Percentiles rank a stretch among this genome's conserved stretches.
Conservation (phyloP, 768 basidiomycete species). For the Clavaria fumosa region DNA sequence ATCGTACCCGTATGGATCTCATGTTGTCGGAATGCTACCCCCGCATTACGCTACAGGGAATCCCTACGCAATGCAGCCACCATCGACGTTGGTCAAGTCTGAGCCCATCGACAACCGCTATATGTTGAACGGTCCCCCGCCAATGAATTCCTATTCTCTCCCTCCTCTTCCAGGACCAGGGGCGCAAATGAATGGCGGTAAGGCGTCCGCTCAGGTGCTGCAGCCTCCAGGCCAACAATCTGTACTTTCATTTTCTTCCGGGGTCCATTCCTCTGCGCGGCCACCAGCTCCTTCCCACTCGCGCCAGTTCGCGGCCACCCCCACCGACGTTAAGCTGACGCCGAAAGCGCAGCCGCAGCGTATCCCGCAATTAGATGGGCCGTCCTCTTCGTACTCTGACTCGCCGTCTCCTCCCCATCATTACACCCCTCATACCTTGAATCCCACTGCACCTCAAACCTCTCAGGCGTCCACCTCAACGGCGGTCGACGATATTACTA, state of each 20-base stretch:
- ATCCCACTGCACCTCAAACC: conserved; percentile 65
- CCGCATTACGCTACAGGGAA: conserved; percentile 38
- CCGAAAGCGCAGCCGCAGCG: conserved; percentile 19
- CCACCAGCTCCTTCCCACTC: neutral
- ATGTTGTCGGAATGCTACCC: conserved; percentile 48
- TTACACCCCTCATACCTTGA: conserved; percentile 56
- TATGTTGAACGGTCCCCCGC: conserved; percentile 32
- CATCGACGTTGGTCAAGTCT: conserved; percentile 44
- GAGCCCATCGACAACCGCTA: conserved; percentile 62
- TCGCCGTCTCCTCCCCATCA: conserved; percentile 49
- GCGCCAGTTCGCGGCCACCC: conserved; percentile 1
- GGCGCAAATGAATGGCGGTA: conserved; percentile 43
- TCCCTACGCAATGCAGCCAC: conserved; percentile 30
- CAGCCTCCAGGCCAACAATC: conserved; percentile 46
- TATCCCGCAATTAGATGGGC: conserved; percentile 76
- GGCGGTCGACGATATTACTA: conserved; percentile 64
- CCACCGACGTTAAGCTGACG: conserved; percentile 10
- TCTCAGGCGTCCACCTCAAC: conserved; percentile 21
- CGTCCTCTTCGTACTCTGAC: conserved; percentile 55
- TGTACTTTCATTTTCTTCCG: conserved; percentile 36
- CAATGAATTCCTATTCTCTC: conserved; percentile 32
- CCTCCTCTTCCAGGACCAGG: conserved; percentile 55
- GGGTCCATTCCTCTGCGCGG: conserved; percentile 13
- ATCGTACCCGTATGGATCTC: conserved; percentile 39
- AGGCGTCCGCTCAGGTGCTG: conserved; percentile 26